Base-by-base conservation (phyloP, 345 rosid species). In the Bretschneidera sinensis region DNA sequence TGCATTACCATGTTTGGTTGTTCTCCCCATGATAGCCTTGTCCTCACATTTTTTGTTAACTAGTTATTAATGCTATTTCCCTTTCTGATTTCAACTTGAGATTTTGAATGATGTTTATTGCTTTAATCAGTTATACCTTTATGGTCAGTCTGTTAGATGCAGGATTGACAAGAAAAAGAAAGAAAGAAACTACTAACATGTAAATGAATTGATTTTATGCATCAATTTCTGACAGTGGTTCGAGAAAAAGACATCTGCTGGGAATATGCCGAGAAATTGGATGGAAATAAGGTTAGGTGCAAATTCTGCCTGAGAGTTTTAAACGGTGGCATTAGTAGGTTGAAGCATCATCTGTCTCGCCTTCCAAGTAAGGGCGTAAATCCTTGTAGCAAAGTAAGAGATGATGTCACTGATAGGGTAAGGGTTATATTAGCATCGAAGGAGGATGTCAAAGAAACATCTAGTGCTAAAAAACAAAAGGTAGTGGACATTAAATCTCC, bases 331-430 rank as follows among this genome's bases (percentile, higher is more conserved):
- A 90, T 90, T 51, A 90, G 97, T 68, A 79, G 97, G 60, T 72
- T 87, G 66, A 90, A 90, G 83, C 97, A 90, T 75, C 97, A 87
- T 71, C 72, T 90, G 14, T 90, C 97, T 50, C 81, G 97, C 15
- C 77, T 90, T 47, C 92, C 95, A 0, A 90, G 97, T 70, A 87
- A 87, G 81, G 97, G 97, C 7, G 97, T 90, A 18, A 90, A 90
- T 66, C 97, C 97, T 0, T 90, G 97, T 63, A 78, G 79, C 78
- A 85, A 87, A 77, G 97, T 87, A 17, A 68, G 85, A 69, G 95
- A 90, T 69, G 91, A 87, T 76, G 92, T 90, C 21, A 76, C 84
- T 16, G 89, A 85, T 54, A 72, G 85, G 71, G 97, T 90, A 39
- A 75, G 92, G 31, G 74, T 85, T 28, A 70, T 90, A 18, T 73